Base-by-base conservation (phyloP, 768 basidiomycete species). In the Mycena alexandri region DNA sequence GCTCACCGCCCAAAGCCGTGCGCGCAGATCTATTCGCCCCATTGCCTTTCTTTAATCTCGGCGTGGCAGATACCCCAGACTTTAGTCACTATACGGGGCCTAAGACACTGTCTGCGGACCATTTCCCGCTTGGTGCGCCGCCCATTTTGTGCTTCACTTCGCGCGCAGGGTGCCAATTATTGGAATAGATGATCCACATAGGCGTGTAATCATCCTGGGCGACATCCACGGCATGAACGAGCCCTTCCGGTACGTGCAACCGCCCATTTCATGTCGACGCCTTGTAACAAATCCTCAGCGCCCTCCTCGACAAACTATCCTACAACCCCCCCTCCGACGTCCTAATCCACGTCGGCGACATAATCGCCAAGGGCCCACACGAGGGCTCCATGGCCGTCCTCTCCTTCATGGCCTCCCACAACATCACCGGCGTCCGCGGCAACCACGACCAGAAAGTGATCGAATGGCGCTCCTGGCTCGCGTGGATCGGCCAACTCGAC, bases 361-460 rank as follows among this genome's bases (percentile, higher is more conserved):
- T 96, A 17, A 73, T 93, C 19, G 82, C 92, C 22, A 96, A 93
- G 77, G 92, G 90, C 6, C 76, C 84, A 0, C 84, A 86, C 59
- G 69, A 84, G 41, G 84, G 85, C n/a, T 91, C 93, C 0, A 77
- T 90, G 65, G 81, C 85, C 8, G 83, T 92, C 21, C 79, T 97
- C 11, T 77, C 82, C 9, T 93, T 86, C 77, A 84, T 98, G 84
- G 79, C 89, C 3, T 73, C 79, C 11, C 76, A 90, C 72, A 86
- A 88, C 56, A 82, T 94, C 47, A 85, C 85, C 24, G 95, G 95
- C 17, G 94, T 98, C 4, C 88, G 96, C 34, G 96, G 97, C 0
- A 99, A 99, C 76, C 94, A 98, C 75, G 96, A 99, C 79, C 95
- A 98, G 78, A 86, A 86, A 68, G 88, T 96, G 48, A 85, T 98